Base-by-base conservation (phyloP, 768 basidiomycete species). In the Agaricus bisporus region DNA sequence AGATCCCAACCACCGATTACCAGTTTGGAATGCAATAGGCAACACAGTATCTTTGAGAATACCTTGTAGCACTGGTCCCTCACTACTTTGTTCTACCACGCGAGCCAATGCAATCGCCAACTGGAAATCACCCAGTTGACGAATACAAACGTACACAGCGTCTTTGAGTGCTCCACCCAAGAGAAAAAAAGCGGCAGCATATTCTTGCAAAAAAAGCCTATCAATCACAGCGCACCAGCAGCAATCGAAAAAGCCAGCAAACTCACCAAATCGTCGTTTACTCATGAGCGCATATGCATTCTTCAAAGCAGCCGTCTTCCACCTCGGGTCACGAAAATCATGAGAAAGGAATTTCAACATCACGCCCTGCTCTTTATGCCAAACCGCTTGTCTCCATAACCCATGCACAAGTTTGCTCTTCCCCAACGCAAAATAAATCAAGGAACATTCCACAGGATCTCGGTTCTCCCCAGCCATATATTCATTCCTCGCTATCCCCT, bases 171-270 rank as follows among this genome's bases (percentile, higher is more conserved):
- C 83, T 20, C 85, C 86, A 7, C 92, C 95, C 0, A 99, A 80
- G 39, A 99, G 75, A 73, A 99, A 99, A 71, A 99, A 99, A 1
- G 94, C 95, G 0, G 94, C 94, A n/a, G 97, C 95, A 63, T 98
- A 98, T 65, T 93, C 97, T 32, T 98, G 64, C 11, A 17, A 7
- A 52, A 15, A n/a, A 28, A 38, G 15, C 49, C 59, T 46, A 25
- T 64, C 41, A 44, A 25, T 32, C 26, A 41, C 39, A 32, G 48
- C n/a, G 44, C 6, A 41, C 28, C 28, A n/a, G 15, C 28, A n/a
- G 15, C 20, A 28, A 41, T 32, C 18, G 15, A 18, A 39, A 25
- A 45, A 4, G 2, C 4, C 20, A 6, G 3, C 17, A 37, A 5
- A 70, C 86, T 41, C 46, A 95, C 95, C 92, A 63, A 90, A 98